Evolutionary conservation across 768 basidiomycete genomes (phyloP).

Genomic region (Chalciporus piperatus): DNA sequence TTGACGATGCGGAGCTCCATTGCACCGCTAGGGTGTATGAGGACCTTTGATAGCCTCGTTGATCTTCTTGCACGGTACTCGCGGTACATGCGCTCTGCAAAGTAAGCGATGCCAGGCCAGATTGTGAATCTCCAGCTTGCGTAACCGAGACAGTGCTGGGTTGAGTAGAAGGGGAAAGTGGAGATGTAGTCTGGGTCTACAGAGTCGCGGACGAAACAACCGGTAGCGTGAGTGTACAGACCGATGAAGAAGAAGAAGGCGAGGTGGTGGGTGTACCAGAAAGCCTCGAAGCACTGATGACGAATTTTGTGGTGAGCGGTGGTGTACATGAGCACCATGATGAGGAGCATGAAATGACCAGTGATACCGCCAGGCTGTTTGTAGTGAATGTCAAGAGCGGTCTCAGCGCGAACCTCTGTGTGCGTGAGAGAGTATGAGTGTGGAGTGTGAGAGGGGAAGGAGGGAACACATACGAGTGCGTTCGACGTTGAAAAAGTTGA

Average conservation of each 20-base stretch:
- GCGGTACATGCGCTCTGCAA: constrained; percentile 81
- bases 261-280: constrained; percentile 96
- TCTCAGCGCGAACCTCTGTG: constrained; percentile 75
- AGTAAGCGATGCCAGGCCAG: constrained; percentile 90
- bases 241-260: constrained; percentile 94
- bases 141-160: constrained; percentile 89
- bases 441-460: neutral
- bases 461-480: constrained; percentile 60
- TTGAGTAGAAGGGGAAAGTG: constrained; percentile 84
- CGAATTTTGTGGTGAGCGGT: constrained; percentile 90
- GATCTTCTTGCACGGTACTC: constrained; percentile 77
- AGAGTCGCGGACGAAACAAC: constrained; percentile 93
- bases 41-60: constrained; percentile 80
- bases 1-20: constrained; percentile 94
- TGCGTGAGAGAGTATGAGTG: neutral
- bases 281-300: constrained; percentile 87
- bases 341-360: constrained; percentile 92
- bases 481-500: constrained; percentile 92
- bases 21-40: constrained; percentile 87
- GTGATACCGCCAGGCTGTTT: constrained; percentile 88
- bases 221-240: constrained; percentile 86
- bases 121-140: constrained; percentile 88
- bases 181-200: constrained; percentile 63
- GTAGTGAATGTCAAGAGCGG: constrained; percentile 84
- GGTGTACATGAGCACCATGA: constrained; percentile 91